phyloP scores from a whole-genome alignment of 345 rosid genomes.

The Laguncularia racemosa region DNA sequence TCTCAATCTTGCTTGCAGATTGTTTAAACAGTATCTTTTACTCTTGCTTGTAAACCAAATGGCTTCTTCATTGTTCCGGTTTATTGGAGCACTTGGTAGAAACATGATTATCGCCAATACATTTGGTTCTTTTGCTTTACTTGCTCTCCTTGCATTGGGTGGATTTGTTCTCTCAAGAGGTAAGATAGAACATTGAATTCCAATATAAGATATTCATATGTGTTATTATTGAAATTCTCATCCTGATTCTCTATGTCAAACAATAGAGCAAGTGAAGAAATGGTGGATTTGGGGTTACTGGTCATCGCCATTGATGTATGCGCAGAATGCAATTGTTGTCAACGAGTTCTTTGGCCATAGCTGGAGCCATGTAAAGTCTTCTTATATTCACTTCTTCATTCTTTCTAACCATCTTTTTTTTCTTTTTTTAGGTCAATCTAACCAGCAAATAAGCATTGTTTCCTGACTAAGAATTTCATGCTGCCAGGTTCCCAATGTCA shows the following conservation, averaged over 20 bases:
- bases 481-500: constrained; percentile 6
- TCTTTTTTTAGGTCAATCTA: too few species aligned
- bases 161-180: constrained; percentile 62
- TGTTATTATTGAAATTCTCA: neutral
- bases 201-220: neutral
- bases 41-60: constrained; percentile 48
- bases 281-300: constrained; percentile 96
- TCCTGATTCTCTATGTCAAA: neutral
- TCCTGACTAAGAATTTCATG: neutral
- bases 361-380: constrained; percentile 45
- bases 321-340: constrained; percentile 52
- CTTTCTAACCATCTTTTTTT: too few species aligned
- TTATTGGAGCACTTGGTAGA: constrained; percentile 50
- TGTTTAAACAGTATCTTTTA: constrained; percentile 51
- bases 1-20: constrained; percentile 27
- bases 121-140: constrained; percentile 51
- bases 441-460: too few species aligned
- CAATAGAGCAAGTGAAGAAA: constrained; percentile 57
- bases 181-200: neutral
- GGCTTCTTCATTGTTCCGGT: constrained; percentile 57
- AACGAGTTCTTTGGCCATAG: constrained; percentile 69
- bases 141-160: constrained; percentile 42
- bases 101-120: constrained; percentile 53
- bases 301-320: constrained; percentile 77
- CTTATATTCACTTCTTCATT: neutral